These are phyloP conservation scores for Bipolaris bicolor DNA, from an alignment of 2,329 filamentous ascomycete genomes.

Conservation along the genomic window DNA sequence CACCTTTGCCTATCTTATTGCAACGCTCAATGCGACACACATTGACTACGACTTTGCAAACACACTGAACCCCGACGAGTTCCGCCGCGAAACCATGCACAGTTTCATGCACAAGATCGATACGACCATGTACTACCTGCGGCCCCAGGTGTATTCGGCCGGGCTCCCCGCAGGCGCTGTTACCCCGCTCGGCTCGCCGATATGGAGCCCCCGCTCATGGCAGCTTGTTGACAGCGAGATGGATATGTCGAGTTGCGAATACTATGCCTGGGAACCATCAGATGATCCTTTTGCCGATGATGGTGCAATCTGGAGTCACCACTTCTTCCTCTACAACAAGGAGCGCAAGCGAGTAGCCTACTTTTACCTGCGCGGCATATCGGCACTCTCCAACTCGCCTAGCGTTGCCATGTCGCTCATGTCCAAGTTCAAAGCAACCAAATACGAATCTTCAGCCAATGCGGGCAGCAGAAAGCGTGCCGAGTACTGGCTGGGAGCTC, in stretches of 20 bases:
- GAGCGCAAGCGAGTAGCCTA: constrained; percentile 91
- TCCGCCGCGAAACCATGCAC: constrained; percentile 80
- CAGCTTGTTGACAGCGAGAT: constrained; percentile 92
- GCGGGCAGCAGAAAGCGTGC: constrained; percentile 78
- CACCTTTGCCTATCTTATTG: constrained; percentile 95
- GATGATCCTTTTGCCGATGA: constrained; percentile 93
- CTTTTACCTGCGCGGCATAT: constrained; percentile 88
- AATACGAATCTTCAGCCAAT: constrained; percentile 57
- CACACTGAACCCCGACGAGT: constrained; percentile 85
- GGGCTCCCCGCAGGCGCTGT: constrained; percentile 55
- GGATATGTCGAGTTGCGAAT: constrained; percentile 83
- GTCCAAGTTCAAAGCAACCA: constrained; percentile 49
- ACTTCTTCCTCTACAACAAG: constrained; percentile 99
- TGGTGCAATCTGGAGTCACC: constrained; percentile 90
- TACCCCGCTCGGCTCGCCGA: constrained; percentile 58
- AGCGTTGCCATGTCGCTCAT: constrained; percentile 47
- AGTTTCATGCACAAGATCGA: constrained; percentile 87
- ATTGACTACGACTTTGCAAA: constrained; percentile 97
- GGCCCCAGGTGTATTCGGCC: constrained; percentile 61
- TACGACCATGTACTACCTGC: constrained; percentile 81
- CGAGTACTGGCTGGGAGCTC: constrained; percentile 84
- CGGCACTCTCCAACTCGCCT: constrained; percentile 71
- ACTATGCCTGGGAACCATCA: constrained; percentile 88
- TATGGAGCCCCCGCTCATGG: constrained; percentile 93
- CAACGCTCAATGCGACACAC: constrained; percentile 94